phyloP scores from a whole-genome alignment of 192 early-diverging fungal species.

The Cetraspora pellucida region DNA sequence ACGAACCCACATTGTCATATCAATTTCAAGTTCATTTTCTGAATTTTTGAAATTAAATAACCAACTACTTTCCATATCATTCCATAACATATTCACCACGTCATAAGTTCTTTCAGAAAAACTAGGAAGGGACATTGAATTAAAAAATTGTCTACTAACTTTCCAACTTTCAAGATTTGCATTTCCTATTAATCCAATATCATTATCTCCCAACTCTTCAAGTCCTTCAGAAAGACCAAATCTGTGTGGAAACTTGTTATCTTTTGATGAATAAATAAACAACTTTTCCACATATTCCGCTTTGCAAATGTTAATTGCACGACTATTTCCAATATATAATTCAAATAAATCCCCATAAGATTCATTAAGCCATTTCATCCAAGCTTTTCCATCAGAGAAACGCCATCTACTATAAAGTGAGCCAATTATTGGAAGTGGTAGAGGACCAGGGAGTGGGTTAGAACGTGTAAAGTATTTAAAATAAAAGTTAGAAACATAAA shows the following conservation, averaged over 20 bases:
- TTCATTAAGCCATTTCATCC: no score
- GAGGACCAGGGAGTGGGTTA: neutral
- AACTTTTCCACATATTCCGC: neutral
- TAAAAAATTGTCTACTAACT: conserved; percentile 3
- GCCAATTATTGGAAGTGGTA: neutral
- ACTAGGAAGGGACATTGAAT: neutral
- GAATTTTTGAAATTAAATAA: neutral
- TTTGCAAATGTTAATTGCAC: neutral
- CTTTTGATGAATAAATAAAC: neutral
- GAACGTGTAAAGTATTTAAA: neutral
- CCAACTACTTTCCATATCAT: neutral
- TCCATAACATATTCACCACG: neutral
- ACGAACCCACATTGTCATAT: neutral
- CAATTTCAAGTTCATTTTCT: neutral
- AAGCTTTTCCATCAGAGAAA: neutral
- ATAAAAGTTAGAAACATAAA: neutral
- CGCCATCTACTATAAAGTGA: neutral
- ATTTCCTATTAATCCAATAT: neutral
- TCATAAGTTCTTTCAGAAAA: neutral
- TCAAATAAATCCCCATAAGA: conserved; percentile 1
- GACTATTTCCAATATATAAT: neutral
- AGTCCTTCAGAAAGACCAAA: neutral
- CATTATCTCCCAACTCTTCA: neutral
- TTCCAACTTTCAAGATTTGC: neutral
- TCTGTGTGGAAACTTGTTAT: neutral